Evolutionary conservation across 768 basidiomycete species (phyloP), one percentile per base, ranked within the genome.

Genomic region (Kwoniella heveanensis): DNA sequence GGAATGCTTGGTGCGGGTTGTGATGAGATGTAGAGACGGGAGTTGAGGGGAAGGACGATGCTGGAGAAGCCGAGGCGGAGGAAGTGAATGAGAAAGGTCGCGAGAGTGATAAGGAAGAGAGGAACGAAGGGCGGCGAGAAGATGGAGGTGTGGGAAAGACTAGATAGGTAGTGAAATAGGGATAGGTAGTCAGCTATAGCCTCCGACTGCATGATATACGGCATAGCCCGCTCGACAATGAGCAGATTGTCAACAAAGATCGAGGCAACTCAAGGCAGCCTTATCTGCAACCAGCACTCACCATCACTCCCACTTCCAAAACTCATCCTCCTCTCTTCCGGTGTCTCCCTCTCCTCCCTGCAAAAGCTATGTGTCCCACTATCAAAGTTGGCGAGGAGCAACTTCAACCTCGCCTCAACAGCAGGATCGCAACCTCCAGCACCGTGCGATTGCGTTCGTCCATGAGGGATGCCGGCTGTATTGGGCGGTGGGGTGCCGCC

Each of bases 341-440:
- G 50, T 27, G 29, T 37, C 36, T 67, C 66, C 48, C 61, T 55
- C 25, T 67, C 66, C 21, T 58, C 62, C 21, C 62, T 44, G 53
- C 54, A 57, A 49, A 67, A 64, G 21, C 52, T 54, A 53, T 67
- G 66, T 1, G 66, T 67, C 12, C 66, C 66, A 30, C 62, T 56
- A 21, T 67, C 66, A 39, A 62, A 60, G 51, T 55, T 48, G 0
- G 53, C 51, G 10, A 67, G 47, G 7, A 67, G 24, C 49, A 64
- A 51, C 26, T 63, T 57, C n/a, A 67, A 27, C 51, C 58, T 19
- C 10, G 15, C n/a, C 27, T 67, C 62, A 22, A 44, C 36, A n/a
- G 51, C 30, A 6, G 50, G 36, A 30, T 53, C 50, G 7, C 30
- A 49, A 25, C n/a, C 48, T 22, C 36, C 30, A 36, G 39, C 44